Percentiles rank a stretch among this genome's conserved stretches.
Evolutionary conservation across 192 early-diverging fungal species (phyloP).

Genomic region (Coemansia sp.): DNA sequence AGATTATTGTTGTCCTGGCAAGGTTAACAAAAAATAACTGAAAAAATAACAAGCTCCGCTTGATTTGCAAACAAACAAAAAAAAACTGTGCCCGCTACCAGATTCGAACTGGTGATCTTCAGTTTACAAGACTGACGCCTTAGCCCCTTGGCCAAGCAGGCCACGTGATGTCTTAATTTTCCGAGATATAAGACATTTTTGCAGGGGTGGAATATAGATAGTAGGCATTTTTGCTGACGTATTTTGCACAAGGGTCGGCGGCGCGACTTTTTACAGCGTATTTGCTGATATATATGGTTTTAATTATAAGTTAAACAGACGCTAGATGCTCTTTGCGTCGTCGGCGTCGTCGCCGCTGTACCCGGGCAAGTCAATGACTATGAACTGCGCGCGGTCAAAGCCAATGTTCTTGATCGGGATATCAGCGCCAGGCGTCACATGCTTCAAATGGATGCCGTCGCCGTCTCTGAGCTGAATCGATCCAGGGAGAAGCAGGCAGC

Average conservation of each 20-base stretch:
- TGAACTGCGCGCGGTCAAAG: conserved; percentile 50
- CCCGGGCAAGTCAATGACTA: conserved; percentile 48
- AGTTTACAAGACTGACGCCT: conserved; percentile 23
- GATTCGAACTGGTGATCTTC: conserved; percentile 17
- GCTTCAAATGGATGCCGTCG: conserved; percentile 34
- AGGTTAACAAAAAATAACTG: background rate
- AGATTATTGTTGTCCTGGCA: no score
- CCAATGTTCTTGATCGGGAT: conserved; percentile 41
- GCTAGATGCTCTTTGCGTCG: conserved; percentile 15
- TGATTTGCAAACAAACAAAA: background rate
- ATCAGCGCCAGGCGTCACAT: conserved; percentile 22
- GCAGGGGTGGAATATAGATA: no score
- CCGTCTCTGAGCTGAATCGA: conserved; percentile 33
- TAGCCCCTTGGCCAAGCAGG: conserved; percentile 18
- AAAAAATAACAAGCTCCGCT: no score
- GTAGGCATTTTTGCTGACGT: no score
- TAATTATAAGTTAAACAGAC: no score
- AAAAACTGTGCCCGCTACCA: conserved; percentile 7
- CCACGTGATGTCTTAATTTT: background rate
- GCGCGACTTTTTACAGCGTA: no score
- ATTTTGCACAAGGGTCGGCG: no score
- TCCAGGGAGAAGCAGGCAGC: conserved; percentile 40
- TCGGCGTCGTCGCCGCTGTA: conserved; percentile 27
- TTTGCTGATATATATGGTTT: no score
- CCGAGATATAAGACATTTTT: no score